A percentile compares a stretch with the other conserved stretches of the same genome.
Conservation (phyloP, 192 early-diverging fungal species). For the Podila verticillata region DNA sequence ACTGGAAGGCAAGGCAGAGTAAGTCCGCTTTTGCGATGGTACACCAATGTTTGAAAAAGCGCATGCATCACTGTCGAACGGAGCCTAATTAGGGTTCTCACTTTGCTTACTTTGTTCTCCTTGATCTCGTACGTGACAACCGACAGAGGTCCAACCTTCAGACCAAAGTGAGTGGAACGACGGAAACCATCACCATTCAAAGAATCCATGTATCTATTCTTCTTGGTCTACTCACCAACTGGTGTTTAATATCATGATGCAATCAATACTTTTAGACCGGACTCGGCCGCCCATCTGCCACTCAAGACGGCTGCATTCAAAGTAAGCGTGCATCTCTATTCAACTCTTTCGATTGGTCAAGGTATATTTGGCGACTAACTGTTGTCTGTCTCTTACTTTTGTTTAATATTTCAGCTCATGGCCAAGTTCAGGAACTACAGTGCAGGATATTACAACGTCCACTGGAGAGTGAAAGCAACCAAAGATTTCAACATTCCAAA, state of each 20-base stretch:
- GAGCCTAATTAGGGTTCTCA: too few species aligned
- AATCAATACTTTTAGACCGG: constrained; percentile 12
- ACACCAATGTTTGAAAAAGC: too few species aligned
- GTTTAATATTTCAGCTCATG: constrained; percentile 8
- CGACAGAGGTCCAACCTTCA: too few species aligned
- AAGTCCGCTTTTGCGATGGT: not conserved
- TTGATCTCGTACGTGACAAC: too few species aligned
- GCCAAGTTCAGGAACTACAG: constrained; percentile 24
- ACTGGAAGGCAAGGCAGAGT: constrained; percentile 2
- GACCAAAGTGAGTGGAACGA: too few species aligned
- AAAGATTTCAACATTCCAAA: constrained; percentile 29
- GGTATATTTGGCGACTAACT: not conserved
- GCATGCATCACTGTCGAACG: too few species aligned
- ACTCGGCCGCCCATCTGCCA: constrained; percentile 18
- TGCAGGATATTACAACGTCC: constrained; percentile 26
- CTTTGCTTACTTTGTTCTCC: too few species aligned
- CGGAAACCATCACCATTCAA: too few species aligned
- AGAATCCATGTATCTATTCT: too few species aligned
- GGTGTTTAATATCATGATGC: too few species aligned
- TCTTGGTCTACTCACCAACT: too few species aligned
- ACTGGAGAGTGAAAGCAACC: constrained; percentile 31
- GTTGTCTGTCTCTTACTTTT: not conserved
- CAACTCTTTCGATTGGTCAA: not conserved
- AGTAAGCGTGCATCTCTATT: not conserved
- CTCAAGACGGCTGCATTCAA: constrained; percentile 25